Conservation (phyloP, 345 rosid genomes). For the Garcia nutans region DNA sequence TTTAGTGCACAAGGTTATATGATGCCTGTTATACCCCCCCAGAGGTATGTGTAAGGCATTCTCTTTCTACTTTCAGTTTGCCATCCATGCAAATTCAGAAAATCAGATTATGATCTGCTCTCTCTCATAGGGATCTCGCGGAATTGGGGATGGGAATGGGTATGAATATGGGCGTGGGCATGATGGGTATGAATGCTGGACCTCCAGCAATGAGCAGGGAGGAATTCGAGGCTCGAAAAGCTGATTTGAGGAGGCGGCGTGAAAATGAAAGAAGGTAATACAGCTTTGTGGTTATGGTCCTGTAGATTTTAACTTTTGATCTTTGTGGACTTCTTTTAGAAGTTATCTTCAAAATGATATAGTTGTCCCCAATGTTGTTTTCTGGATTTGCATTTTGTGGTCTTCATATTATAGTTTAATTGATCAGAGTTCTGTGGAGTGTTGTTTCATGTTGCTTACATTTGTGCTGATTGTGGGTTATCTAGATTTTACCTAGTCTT, state of each 20-base stretch:
- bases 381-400: too few relatives aligned
- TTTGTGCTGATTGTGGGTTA: background rate
- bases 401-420: too few relatives aligned
- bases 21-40: constrained; percentile 66
- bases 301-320: background rate
- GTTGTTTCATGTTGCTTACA: background rate
- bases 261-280: constrained; percentile 81
- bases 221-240: constrained; percentile 86
- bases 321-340: background rate
- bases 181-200: constrained; percentile 64
- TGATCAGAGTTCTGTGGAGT: too few relatives aligned
- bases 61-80: background rate
- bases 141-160: constrained; percentile 17
- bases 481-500: background rate
- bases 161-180: background rate
- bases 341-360: too few relatives aligned
- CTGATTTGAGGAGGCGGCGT: constrained; percentile 78
- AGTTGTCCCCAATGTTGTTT: too few relatives aligned
- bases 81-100: background rate
- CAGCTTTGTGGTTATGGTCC: background rate
- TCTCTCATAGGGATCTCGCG: constrained; percentile 65
- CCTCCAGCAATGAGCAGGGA: constrained; percentile 92
- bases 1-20: constrained; percentile 55
- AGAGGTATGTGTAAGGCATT: constrained; percentile 37
- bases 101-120: background rate